phyloP scores from a whole-genome alignment of 208 protist genomes.

The Wallacemonas sp. region DNA sequence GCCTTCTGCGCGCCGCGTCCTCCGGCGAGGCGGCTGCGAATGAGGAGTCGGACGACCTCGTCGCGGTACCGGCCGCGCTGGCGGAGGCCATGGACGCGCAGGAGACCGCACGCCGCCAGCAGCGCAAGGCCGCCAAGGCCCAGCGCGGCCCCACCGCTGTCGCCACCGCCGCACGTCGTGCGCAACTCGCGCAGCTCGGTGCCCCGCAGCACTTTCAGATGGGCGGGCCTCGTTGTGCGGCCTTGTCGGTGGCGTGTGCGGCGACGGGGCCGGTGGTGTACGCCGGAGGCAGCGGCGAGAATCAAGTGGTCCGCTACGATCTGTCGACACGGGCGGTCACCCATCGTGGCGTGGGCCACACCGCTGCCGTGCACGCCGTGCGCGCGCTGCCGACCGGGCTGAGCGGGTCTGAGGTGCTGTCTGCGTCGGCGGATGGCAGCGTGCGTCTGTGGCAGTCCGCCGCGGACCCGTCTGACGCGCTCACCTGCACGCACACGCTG shows the following conservation, averaged over 20 bases:
- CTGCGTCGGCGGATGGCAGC: slow-evolving; percentile 97
- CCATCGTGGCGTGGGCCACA: slow-evolving; percentile 53
- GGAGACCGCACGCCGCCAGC: slow-evolving; percentile 26
- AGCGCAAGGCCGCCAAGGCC: slow-evolving; percentile 44
- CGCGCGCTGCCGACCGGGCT: background rate
- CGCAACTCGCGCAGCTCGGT: slow-evolving; percentile 16
- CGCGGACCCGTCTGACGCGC: slow-evolving; percentile 14
- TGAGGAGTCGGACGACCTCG: slow-evolving; percentile 16
- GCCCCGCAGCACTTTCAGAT: slow-evolving; percentile 13
- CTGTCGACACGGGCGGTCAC: slow-evolving; percentile 20
- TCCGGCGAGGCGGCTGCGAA: background rate
- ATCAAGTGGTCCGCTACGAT: slow-evolving; percentile 46
- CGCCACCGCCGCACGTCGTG: slow-evolving; percentile 29
- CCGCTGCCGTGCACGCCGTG: slow-evolving; percentile 55
- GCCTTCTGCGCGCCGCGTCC: slow-evolving; percentile 12
- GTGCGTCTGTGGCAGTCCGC: slow-evolving; percentile 96
- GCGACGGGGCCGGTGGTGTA: slow-evolving; percentile 2
- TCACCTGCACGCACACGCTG: slow-evolving; percentile 45
- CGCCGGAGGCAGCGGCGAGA: slow-evolving; percentile 15
- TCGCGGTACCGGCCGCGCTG: slow-evolving; percentile 43
- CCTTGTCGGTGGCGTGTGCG: slow-evolving; percentile 18
- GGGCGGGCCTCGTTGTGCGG: slow-evolving; percentile 14
- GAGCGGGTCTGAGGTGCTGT: slow-evolving; percentile 82
- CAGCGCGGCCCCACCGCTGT: slow-evolving; percentile 28
- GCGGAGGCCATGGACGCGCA: slow-evolving; percentile 31